phyloP scores from a whole-genome alignment of 306 rosid species.

The Arachis hypogaea region DNA sequence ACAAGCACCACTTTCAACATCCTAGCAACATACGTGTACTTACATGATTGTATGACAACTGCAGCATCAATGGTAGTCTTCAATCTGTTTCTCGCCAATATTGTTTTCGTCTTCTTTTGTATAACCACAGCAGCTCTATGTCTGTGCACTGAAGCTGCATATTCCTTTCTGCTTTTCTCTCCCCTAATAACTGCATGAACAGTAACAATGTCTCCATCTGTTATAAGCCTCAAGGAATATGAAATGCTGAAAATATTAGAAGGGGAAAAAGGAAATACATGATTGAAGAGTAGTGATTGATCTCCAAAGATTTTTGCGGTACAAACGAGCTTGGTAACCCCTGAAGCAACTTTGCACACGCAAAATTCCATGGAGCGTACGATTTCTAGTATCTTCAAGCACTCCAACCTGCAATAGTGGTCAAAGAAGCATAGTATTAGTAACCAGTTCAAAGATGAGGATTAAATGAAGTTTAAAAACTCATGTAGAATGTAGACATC shows the following conservation, averaged over 20 bases:
- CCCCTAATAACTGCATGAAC: conserved; percentile 78
- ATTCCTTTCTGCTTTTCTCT: conserved; percentile 70
- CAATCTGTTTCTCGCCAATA: conserved; percentile 54
- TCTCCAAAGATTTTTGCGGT: conserved; percentile 64
- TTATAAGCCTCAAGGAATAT: conserved; percentile 39
- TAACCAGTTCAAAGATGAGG: not conserved
- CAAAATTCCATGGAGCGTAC: conserved; percentile 87
- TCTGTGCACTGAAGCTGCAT: conserved; percentile 61
- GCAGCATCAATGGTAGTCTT: conserved; percentile 62
- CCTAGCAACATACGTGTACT: conserved; percentile 11
- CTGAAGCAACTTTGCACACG: conserved; percentile 97
- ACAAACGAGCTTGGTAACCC: conserved; percentile 84
- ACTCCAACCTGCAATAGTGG: conserved; percentile 76
- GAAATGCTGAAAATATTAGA: conserved; percentile 36
- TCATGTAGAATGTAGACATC: conserved; percentile 19
- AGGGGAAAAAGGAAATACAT: conserved; percentile 54
- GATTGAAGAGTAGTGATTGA: conserved; percentile 86
- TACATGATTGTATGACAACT: conserved; percentile 78
- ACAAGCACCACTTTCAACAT: conserved; percentile 8
- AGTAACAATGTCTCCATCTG: conserved; percentile 13
- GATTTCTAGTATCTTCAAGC: conserved; percentile 96
- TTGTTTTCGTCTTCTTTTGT: conserved; percentile 70
- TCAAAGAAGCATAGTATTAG: conserved; percentile 3
- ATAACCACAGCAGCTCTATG: conserved; percentile 74
- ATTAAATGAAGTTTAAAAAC: conserved; percentile 27